Percentiles rank a stretch among this genome's conserved stretches.
Evolutionary conservation across 768 basidiomycete genomes (phyloP).

Genomic region (Tricholoma sp.): DNA sequence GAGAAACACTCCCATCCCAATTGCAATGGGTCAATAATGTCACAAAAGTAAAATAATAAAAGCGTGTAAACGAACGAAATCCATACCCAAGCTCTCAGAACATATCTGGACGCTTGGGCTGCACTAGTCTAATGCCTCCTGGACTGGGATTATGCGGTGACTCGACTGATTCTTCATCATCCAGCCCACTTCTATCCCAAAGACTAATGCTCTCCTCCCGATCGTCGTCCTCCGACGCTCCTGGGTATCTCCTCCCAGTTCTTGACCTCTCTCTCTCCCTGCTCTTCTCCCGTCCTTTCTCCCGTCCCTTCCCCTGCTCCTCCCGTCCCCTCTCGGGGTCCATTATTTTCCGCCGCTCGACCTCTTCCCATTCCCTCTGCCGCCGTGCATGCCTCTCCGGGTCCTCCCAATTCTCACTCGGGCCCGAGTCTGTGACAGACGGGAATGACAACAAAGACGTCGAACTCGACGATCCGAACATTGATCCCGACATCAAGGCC

Average conservation of each 20-base stretch:
- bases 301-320: not conserved
- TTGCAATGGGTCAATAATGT: too few species aligned
- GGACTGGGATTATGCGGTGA: not conserved
- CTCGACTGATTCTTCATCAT: slow-evolving; percentile 21
- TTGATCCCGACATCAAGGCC: slow-evolving; percentile 20
- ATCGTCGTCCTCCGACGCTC: slow-evolving; percentile 48
- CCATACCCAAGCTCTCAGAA: not conserved
- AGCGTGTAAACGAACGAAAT: not conserved
- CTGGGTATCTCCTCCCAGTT: slow-evolving; percentile 42
- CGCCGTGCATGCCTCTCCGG: slow-evolving; percentile 12
- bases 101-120: slow-evolving; percentile 1
- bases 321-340: not conserved
- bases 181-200: slow-evolving; percentile 30
- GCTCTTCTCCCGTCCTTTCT: slow-evolving; percentile 8
- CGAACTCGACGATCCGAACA: slow-evolving; percentile 20
- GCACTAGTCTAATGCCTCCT: slow-evolving; percentile 2
- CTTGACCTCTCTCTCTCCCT: slow-evolving; percentile 28
- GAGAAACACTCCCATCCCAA: not conserved
- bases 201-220: slow-evolving; percentile 57
- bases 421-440: slow-evolving; percentile 46
- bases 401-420: slow-evolving; percentile 35
- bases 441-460: slow-evolving; percentile 44
- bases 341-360: slow-evolving; percentile 19
- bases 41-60: too few species aligned
- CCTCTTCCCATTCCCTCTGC: slow-evolving; percentile 5